Evolutionary conservation across 2,329 filamentous ascomycete genomes (phyloP).

Genomic region (Myriosclerotinia curreyana): DNA sequence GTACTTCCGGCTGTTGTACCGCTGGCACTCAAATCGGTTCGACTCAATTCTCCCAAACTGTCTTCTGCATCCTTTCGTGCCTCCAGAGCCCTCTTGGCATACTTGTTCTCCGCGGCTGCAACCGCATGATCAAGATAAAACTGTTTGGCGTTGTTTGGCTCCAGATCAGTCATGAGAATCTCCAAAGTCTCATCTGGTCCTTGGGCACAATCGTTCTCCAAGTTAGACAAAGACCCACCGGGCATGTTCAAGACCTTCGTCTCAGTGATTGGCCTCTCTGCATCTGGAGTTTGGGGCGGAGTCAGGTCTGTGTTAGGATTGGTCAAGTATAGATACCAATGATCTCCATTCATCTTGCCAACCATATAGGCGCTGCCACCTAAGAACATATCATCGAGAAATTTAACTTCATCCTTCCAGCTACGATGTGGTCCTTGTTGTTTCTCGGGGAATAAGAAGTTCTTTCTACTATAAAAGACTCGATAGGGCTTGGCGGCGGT

Average conservation of each 20-base stretch:
- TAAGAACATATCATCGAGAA: conserved; percentile 85
- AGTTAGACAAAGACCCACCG: conserved; percentile 37
- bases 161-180: conserved; percentile 70
- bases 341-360: conserved; percentile 99
- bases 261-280: conserved; percentile 43
- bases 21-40: conserved; percentile 42
- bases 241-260: conserved; percentile 40
- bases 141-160: conserved; percentile 66
- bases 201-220: conserved; percentile 33
- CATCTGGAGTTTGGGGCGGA: conserved; percentile 73
- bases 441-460: conserved; percentile 92
- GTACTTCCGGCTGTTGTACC: conserved; percentile 42
- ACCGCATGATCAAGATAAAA: conserved; percentile 79
- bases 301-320: conserved; percentile 77
- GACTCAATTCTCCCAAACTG: conserved; percentile 58
- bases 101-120: conserved; percentile 81
- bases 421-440: conserved; percentile 93
- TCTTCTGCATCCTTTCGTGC: conserved; percentile 59
- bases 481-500: conserved; percentile 86
- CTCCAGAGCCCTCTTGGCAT: conserved; percentile 64
- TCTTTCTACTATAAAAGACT: conserved; percentile 98
- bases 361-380: conserved; percentile 98
- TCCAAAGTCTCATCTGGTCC: conserved; percentile 69
- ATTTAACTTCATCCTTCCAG: conserved; percentile 95
- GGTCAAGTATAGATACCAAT: conserved; percentile 98